Conservation (phyloP, 306 rosid species). For the Comarum palustre region DNA sequence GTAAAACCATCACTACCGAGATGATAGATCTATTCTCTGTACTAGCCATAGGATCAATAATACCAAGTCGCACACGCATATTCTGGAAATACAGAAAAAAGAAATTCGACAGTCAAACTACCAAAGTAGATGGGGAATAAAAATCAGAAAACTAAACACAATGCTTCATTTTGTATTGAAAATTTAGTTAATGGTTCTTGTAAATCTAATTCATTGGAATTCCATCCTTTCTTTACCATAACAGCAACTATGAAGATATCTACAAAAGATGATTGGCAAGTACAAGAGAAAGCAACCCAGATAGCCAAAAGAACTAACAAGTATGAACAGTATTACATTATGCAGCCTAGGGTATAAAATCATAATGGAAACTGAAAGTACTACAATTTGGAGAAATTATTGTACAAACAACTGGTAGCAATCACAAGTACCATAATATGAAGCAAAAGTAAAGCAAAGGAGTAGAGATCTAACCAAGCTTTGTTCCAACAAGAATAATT, state of each 20-base stretch:
- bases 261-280: neutral
- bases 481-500: constrained; percentile 90
- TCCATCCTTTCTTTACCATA: neutral
- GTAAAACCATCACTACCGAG: too few relatives aligned
- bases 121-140: too few relatives aligned
- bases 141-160: too few relatives aligned
- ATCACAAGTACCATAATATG: neutral
- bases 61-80: too few relatives aligned
- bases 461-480: constrained; percentile 76
- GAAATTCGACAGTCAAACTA: too few relatives aligned
- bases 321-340: neutral
- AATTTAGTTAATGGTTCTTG: too few relatives aligned
- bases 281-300: neutral
- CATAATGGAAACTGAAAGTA: neutral
- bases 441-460: constrained; percentile 13
- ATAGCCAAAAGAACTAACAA: neutral
- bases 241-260: neutral
- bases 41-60: too few relatives aligned
- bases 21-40: too few relatives aligned
- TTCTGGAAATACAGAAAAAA: too few relatives aligned
- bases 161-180: too few relatives aligned
- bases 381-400: neutral
- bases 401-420: neutral
- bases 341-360: neutral
- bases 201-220: too few relatives aligned